These are phyloP conservation scores for Dioscorea zingiberensis DNA, from an alignment of 106 monocot genomes.

Conservation along the genomic window DNA sequence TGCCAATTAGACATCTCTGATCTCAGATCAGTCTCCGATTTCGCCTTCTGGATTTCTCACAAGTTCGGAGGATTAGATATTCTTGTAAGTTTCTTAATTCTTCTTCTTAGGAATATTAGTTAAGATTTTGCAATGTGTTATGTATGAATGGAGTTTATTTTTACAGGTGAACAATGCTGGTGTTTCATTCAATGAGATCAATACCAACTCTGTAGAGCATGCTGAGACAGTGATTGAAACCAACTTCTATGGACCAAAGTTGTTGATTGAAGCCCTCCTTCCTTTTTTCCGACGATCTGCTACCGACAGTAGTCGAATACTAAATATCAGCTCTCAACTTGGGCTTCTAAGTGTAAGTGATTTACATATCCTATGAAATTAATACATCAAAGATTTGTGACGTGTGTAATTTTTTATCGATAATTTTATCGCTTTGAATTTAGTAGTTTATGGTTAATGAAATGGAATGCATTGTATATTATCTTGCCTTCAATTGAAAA, in stretches of 20 bases:
- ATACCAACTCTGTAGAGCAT: constrained; percentile 56
- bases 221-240: constrained; percentile 65
- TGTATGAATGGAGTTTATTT: background rate
- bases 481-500: too few relatives aligned
- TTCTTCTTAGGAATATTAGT: too few relatives aligned
- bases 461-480: too few relatives aligned
- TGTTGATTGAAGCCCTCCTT: constrained; percentile 48
- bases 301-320: constrained; percentile 38
- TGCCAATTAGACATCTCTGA: constrained; percentile 46
- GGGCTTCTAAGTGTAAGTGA: constrained; percentile 66
- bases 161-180: constrained; percentile 73
- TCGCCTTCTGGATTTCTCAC: constrained; percentile 33
- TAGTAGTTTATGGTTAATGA: too few relatives aligned
- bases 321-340: constrained; percentile 76
- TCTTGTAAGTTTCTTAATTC: constrained; percentile 63
- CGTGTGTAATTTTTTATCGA: too few relatives aligned
- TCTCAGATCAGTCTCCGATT: constrained; percentile 16
- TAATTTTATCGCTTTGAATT: too few relatives aligned
- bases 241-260: constrained; percentile 66
- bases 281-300: constrained; percentile 54
- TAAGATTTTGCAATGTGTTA: too few relatives aligned
- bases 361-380: too few relatives aligned
- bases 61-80: constrained; percentile 50
- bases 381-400: too few relatives aligned
- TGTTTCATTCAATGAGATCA: constrained; percentile 53